Conservation (phyloP, 495 filamentous ascomycete genomes). For the Podospora tetraspora region DNA sequence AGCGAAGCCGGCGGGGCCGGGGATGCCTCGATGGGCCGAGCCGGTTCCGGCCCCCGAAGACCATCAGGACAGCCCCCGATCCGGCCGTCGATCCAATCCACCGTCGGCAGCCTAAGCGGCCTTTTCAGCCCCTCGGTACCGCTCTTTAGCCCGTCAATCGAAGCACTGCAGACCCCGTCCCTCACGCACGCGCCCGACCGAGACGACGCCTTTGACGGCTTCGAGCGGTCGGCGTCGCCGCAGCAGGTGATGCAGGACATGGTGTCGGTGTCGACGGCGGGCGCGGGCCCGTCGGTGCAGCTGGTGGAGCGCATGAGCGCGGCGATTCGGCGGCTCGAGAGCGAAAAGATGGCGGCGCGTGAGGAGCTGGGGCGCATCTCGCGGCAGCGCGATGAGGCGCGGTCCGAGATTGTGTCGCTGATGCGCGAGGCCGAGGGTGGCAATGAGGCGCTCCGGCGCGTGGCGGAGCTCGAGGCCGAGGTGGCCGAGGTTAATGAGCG, state of each 20-base stretch:
- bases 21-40: slow-evolving; percentile 13
- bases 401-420: slow-evolving; percentile 80
- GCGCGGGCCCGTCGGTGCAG: slow-evolving; percentile 88
- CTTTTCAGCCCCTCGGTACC: slow-evolving; percentile 28
- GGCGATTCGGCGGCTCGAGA: slow-evolving; percentile 82
- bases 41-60: slow-evolving; percentile 27
- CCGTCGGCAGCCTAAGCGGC: slow-evolving; percentile 18
- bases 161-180: slow-evolving; percentile 21
- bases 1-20: slow-evolving; percentile 34
- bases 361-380: slow-evolving; percentile 79
- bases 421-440: slow-evolving; percentile 80
- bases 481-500: slow-evolving; percentile 59
- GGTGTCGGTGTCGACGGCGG: slow-evolving; percentile 80
- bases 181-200: slow-evolving; percentile 60
- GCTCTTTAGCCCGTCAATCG: slow-evolving; percentile 32
- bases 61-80: slow-evolving; percentile 37
- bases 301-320: slow-evolving; percentile 95
- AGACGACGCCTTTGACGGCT: slow-evolving; percentile 61
- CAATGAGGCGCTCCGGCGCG: slow-evolving; percentile 51
- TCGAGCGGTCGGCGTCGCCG: slow-evolving; percentile 57
- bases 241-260: slow-evolving; percentile 78
- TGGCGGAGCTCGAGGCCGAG: slow-evolving; percentile 61
- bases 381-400: slow-evolving; percentile 80
- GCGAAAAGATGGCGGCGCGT: slow-evolving; percentile 76
- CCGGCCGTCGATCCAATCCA: slow-evolving; percentile 21